Conservation (phyloP, 768 basidiomycete genomes). For the Boletus eberwhitei region DNA sequence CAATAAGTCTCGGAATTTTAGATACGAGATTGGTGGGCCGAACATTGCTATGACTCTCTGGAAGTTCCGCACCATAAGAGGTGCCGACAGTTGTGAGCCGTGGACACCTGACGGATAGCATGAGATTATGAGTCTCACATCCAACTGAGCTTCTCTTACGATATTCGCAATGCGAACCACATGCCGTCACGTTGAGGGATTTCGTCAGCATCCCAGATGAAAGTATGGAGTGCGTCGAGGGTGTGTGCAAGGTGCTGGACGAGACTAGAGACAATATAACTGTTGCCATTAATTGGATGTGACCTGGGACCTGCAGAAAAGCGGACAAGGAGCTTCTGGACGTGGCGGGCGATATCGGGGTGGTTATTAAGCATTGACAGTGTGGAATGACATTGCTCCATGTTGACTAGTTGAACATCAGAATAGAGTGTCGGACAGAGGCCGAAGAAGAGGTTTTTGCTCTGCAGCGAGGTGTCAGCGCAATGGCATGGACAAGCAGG, state of each 20-base stretch:
- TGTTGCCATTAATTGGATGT: conserved; percentile 13
- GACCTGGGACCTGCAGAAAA: conserved; percentile 32
- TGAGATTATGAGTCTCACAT: neutral
- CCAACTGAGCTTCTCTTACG: conserved; percentile 39
- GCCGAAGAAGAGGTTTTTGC: conserved; percentile 46
- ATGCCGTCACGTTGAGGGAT: conserved; percentile 64
- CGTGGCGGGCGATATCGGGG: conserved; percentile 63
- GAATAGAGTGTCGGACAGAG: conserved; percentile 60
- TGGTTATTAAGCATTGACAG: conserved; percentile 58
- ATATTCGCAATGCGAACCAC: conserved; percentile 71
- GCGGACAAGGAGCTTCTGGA: conserved; percentile 53
- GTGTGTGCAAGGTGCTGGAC: conserved; percentile 49
- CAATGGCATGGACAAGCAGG: neutral
- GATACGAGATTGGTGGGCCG: conserved; percentile 23
- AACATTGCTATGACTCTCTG: conserved; percentile 59
- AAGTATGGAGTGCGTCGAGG: conserved; percentile 63
- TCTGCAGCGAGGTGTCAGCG: conserved; percentile 38
- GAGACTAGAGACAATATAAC: conserved; percentile 44
- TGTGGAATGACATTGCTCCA: conserved; percentile 60
- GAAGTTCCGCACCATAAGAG: conserved; percentile 59
- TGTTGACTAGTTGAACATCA: conserved; percentile 50
- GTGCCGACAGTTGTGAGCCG: conserved; percentile 59
- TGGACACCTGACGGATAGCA: conserved; percentile 49
- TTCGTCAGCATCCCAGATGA: conserved; percentile 73
- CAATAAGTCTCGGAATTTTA: neutral